Base-by-base conservation (phyloP, 495 filamentous ascomycete genomes). In the Evernia prunastri region DNA sequence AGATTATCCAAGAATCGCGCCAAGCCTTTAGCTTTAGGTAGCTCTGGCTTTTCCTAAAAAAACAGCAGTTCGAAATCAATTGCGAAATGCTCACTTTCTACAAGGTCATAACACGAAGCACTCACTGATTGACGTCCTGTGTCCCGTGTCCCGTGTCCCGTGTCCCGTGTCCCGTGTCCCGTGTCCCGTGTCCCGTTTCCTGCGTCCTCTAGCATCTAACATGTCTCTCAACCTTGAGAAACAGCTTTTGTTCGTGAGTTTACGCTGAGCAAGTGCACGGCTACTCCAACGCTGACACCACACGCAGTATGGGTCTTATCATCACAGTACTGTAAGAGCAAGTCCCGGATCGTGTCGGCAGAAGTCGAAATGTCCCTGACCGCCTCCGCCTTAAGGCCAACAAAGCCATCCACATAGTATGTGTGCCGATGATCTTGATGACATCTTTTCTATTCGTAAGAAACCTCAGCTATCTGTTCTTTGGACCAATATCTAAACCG, bases 241-340 rank as follows among this genome's bases (percentile, higher is more conserved):
- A 74, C 89, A 92, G 71, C 79, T 92, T 64, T 81, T 84, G 66
- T 91, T 91, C 76, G 89, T 92, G 82, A 76, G 89, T 76, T 51
- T 49, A 12, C 37, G 58, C 18, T 25, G n/a, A 33, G 40, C 3
- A 54, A 35, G n/a, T 10, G 51, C 13, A 8, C 18, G 20, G 43
- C 18, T 36, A 65, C 67, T 57, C 17, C 27, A 53, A 43, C 39
- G 59, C 73, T 77, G 63, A 78, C 60, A 42, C n/a, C 56, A 27
- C 27, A 53, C 51, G n/a, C 65, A 97, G 94, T 98, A 98, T 82
- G 93, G 94, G 70, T 84, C 90, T 36, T 97, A 98, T 74, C 94
- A 98, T 74, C 87, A 89, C 73, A 88, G 96, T 76, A 79, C 85
- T 12, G 89, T 95, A 79, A 54, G 71, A 61, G 42, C 6, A 27